Conservation (phyloP, 2,329 filamentous ascomycete genomes). For the Botrytis deweyae region DNA sequence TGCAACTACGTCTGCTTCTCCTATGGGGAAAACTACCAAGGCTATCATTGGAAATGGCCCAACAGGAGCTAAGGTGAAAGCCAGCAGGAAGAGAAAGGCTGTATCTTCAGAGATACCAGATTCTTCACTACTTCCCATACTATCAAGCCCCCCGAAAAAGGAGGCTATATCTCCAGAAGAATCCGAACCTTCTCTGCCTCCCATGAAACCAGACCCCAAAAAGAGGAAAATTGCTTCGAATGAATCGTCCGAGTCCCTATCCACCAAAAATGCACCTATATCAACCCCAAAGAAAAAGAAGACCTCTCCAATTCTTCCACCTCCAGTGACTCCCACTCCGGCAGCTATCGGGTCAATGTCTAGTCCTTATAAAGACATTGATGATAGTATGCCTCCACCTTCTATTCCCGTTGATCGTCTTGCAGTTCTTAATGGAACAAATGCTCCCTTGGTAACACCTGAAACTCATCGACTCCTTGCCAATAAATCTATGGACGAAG, state of each 20-base stretch:
- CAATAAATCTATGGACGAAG: constrained; percentile 48
- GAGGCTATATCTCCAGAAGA: background rate
- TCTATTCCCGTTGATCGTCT: constrained; percentile 47
- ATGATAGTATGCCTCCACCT: constrained; percentile 38
- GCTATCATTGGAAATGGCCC: constrained; percentile 6
- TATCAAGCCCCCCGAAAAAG: background rate
- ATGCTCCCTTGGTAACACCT: constrained; percentile 70
- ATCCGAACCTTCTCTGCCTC: background rate
- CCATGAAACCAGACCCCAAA: background rate
- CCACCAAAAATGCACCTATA: constrained; percentile 23
- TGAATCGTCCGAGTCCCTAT: constrained; percentile 22
- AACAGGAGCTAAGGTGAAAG: constrained; percentile 22
- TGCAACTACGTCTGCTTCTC: background rate
- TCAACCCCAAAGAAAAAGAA: constrained; percentile 31
- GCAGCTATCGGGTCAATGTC: constrained; percentile 49
- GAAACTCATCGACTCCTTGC: constrained; percentile 63
- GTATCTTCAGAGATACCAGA: background rate
- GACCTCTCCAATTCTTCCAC: constrained; percentile 22
- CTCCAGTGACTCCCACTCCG: constrained; percentile 49
- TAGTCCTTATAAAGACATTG: constrained; percentile 45
- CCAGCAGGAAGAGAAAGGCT: constrained; percentile 17
- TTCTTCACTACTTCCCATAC: background rate
- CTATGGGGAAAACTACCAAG: background rate
- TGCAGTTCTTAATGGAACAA: constrained; percentile 63
- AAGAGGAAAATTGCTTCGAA: constrained; percentile 23